Evolutionary conservation across 2,329 filamentous ascomycete genomes (phyloP).

Genomic region (Sphaerulina vaccinii): DNA sequence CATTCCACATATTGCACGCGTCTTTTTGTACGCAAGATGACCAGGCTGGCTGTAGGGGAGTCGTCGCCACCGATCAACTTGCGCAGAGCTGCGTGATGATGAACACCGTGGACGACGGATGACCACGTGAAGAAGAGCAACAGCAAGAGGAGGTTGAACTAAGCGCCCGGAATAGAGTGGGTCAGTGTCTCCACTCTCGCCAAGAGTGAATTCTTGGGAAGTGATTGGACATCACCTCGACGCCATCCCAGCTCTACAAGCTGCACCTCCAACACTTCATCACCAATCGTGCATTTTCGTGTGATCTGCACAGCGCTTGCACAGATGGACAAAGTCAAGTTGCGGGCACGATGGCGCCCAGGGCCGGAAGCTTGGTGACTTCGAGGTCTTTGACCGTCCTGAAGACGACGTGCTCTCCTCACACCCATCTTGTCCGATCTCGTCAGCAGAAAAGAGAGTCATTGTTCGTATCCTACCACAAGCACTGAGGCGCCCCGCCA

Average conservation of each 20-base stretch:
- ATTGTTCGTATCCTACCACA: not conserved
- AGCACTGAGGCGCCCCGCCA: not conserved
- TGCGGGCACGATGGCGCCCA: constrained; percentile 5
- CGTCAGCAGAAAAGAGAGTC: not conserved
- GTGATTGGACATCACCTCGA: constrained; percentile 1
- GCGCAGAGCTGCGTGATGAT: not conserved
- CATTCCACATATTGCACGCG: not conserved
- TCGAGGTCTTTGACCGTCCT: not conserved
- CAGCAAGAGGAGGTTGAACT: not conserved
- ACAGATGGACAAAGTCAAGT: not conserved
- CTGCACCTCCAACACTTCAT: constrained; percentile 10
- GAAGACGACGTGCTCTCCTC: not conserved
- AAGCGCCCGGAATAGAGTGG: not conserved
- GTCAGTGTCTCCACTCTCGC: not conserved
- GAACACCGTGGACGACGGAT: not conserved
- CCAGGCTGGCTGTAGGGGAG: too few species aligned
- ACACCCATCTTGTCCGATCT: not conserved
- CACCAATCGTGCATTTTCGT: constrained; percentile 19
- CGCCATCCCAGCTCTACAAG: constrained; percentile 5
- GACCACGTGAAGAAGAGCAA: not conserved
- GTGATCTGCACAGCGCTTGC: constrained; percentile 19
- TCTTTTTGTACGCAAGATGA: not conserved
- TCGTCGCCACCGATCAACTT: too few species aligned
- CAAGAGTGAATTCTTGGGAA: not conserved
- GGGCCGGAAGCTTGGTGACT: constrained; percentile 14